Evolutionary conservation across 1,139 yeast genomes (phyloP), one percentile per base, ranked within the genome.

Genomic region (Saccharomyces hybrid): DNA sequence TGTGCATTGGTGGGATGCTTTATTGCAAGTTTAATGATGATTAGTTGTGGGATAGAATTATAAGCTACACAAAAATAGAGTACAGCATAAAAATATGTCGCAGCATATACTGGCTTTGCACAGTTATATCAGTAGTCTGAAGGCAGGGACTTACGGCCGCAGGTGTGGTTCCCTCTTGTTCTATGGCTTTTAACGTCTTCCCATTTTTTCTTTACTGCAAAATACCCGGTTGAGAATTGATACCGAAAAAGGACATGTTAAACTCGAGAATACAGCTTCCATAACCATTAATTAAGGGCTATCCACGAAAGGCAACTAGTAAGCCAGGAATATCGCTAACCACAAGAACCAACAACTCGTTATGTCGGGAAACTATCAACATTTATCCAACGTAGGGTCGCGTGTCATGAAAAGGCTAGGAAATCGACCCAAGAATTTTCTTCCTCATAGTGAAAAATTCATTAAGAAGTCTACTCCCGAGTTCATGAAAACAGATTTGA

Each of bases 401-500:
- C 65, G 70, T 49, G 57, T 67, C 42, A 48, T 63, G 52, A 60
- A 65, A 49, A 52, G 58, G 23, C 31, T 62, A 42, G 51, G 56
- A 26, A 58, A 60, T 29, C 60, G 62, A 29, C 67, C 73, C 23
- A 64, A 63, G 53, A 51, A 56, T 68, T 34, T 34, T 16, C 42
- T 34, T 34, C 42, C 42, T 11, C 52, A 60, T 63, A 47, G 64
- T 49, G 64, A 64, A 19, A 68, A 69, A 52, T 57, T 64, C 11
- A 67, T 61, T 51, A 58, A 62, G 26, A 55, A 59, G 38, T 63
- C 71, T 3, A 62, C 66, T 46, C 77, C 76, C 4, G 66, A 63
- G 27, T 73, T 72, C 58, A 61, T 71, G 53, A 68, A 68, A 56
- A 66, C 72, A 27, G 62, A 65, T 8, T 54, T 67, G 19, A 65